Conservation (phyloP, 805 yeast species). For the Candida easanensis region DNA sequence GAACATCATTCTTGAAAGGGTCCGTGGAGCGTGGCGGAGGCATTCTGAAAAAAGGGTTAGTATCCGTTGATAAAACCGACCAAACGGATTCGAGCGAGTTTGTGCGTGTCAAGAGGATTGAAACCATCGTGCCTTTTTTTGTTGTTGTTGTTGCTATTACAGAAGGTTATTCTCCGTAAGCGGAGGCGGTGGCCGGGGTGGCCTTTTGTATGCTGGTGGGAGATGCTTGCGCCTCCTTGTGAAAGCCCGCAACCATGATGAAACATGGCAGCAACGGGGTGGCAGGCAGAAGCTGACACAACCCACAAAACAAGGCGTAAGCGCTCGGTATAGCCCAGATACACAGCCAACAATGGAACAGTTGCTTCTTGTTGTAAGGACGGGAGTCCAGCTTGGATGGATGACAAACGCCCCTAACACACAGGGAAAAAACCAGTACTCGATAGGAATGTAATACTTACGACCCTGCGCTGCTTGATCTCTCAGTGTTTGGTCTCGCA, state of each 20-base stretch:
- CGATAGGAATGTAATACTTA: conserved; percentile 1
- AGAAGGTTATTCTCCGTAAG: too few relatives aligned
- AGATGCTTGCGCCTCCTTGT: too few relatives aligned
- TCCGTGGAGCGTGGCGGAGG: conserved; percentile 33
- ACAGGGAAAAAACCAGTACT: not conserved
- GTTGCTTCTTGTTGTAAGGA: too few relatives aligned
- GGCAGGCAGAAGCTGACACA: conserved; percentile 9
- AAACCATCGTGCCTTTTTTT: too few relatives aligned
- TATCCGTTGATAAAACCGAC: not conserved
- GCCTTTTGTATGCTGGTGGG: too few relatives aligned
- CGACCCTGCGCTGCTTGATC: conserved; percentile 15
- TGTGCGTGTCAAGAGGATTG: not conserved
- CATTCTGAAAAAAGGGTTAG: conserved; percentile 18
- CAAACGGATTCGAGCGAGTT: not conserved
- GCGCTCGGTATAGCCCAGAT: too few relatives aligned
- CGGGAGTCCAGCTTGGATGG: too few relatives aligned
- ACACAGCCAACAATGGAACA: too few relatives aligned
- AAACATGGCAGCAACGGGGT: not conserved
- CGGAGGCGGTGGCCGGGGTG: too few relatives aligned
- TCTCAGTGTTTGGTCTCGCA: conserved; percentile 21
- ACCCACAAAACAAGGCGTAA: too few relatives aligned
- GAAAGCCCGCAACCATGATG: not conserved
- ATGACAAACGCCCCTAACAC: too few relatives aligned
- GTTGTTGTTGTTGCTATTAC: too few relatives aligned
- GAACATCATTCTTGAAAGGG: conserved; percentile 43